Conservation (phyloP, 108 stramenopile genomes). For the Nitzschia inconspicua region DNA sequence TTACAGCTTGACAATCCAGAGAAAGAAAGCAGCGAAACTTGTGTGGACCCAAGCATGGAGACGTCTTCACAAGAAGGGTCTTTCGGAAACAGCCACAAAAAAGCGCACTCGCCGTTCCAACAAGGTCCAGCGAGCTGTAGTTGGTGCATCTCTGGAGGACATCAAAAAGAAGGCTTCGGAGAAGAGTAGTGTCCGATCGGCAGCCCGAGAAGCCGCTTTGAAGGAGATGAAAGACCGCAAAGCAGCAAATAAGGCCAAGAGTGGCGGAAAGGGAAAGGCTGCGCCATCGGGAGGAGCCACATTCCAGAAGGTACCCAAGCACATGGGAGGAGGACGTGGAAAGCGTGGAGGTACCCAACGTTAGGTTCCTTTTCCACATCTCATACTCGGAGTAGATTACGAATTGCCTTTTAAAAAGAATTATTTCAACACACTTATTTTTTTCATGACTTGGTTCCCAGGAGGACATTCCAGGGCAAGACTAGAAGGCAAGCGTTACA, state of each 20-base stretch:
- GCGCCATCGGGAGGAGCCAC: constrained; percentile 25
- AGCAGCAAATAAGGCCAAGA: constrained; percentile 77
- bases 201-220: constrained; percentile 77
- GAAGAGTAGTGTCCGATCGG: constrained; percentile 77
- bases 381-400: too few species aligned
- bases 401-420: too few species aligned
- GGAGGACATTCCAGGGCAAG: too few species aligned
- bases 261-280: constrained; percentile 31
- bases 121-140: constrained; percentile 96
- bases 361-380: too few species aligned
- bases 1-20: constrained; percentile 89
- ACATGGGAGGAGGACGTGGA: constrained; percentile 54
- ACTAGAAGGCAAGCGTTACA: too few species aligned
- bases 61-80: constrained; percentile 99
- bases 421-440: too few species aligned
- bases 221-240: constrained; percentile 91
- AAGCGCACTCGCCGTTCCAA: constrained; percentile 90
- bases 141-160: constrained; percentile 95
- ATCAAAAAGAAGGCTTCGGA: constrained; percentile 94
- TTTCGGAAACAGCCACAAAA: constrained; percentile 85
- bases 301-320: constrained; percentile 72
- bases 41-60: constrained; percentile 99
- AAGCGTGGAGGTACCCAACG: constrained; percentile 48
- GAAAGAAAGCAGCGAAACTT: constrained; percentile 99
- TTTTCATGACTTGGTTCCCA: too few species aligned